Evolutionary conservation across 2,329 filamentous ascomycete genomes (phyloP).

Genomic region (Blumeria hordei): DNA sequence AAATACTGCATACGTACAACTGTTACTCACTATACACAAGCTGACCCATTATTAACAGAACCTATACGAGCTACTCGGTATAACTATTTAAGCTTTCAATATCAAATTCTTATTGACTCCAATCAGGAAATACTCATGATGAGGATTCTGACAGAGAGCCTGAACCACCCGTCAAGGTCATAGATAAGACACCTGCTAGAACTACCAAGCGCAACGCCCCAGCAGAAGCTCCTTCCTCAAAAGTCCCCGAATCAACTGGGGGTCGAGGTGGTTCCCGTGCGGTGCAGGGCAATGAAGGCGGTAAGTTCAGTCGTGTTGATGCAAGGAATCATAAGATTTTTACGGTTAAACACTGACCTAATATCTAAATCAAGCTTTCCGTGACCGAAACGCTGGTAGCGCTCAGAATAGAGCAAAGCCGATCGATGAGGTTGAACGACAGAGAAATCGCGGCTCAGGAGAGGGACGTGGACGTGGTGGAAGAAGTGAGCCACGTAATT

Average conservation of each 20-base stretch:
- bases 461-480: slow-evolving; percentile 23
- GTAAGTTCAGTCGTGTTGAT: slow-evolving; percentile 29
- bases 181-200: slow-evolving; percentile 61
- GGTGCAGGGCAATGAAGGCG: slow-evolving; percentile 59
- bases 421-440: slow-evolving; percentile 39
- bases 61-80: slow-evolving; percentile 97
- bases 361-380: slow-evolving; percentile 40
- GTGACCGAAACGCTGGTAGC: slow-evolving; percentile 62
- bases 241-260: slow-evolving; percentile 9
- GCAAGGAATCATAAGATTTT: not conserved
- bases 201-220: slow-evolving; percentile 65
- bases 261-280: slow-evolving; percentile 20
- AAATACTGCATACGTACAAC: not conserved
- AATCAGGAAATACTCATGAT: slow-evolving; percentile 31
- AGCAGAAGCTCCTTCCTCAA: slow-evolving; percentile 36
- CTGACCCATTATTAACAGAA: slow-evolving; percentile 33
- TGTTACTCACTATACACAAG: no score
- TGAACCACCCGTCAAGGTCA: slow-evolving; percentile 61
- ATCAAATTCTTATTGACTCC: no score
- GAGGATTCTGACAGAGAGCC: slow-evolving; percentile 47
- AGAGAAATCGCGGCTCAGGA: slow-evolving; percentile 21
- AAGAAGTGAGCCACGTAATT: slow-evolving; percentile 12
- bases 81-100: not conserved
- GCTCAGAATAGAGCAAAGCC: slow-evolving; percentile 62
- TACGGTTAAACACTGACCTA: not conserved